Percentiles rank a stretch among this genome's conserved stretches.
These are phyloP conservation scores for Calycina marina DNA, from an alignment of 2,329 filamentous ascomycete genomes.

Conservation along the genomic window DNA sequence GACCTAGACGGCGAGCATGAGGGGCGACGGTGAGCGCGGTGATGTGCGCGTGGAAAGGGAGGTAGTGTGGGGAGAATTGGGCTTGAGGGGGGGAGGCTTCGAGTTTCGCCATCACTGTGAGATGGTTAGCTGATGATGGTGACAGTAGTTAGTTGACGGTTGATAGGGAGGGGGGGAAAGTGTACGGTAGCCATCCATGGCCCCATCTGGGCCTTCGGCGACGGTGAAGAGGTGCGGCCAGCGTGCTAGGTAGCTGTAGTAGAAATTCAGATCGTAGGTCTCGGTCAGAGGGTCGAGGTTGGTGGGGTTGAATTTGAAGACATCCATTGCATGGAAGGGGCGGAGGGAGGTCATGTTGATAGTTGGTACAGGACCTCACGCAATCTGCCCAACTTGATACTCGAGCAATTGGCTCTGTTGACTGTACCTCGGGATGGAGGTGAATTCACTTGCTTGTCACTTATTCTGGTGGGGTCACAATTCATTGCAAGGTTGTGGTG, in stretches of 20 bases:
- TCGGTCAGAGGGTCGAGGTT: constrained; percentile 96
- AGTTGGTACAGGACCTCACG: too few relatives aligned
- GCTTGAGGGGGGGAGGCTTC: constrained; percentile 70
- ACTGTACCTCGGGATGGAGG: too few relatives aligned
- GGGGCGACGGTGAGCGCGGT: constrained; percentile 90
- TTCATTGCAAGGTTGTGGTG: too few relatives aligned
- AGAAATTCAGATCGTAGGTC: constrained; percentile 91
- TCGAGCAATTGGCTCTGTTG: too few relatives aligned
- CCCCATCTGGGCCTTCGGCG: constrained; percentile 72
- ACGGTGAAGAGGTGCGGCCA: constrained; percentile 94
- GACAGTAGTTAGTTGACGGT: constrained; percentile 4
- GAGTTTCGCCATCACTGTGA: constrained; percentile 84
- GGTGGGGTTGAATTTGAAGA: constrained; percentile 82
- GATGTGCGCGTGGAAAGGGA: constrained; percentile 99
- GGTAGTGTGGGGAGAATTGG: constrained; percentile 69
- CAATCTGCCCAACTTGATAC: too few relatives aligned
- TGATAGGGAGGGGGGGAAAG: constrained; percentile 3
- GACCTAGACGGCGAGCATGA: constrained; percentile 68
- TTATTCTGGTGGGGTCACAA: too few relatives aligned
- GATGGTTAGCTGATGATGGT: neutral
- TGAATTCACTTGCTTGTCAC: too few relatives aligned
- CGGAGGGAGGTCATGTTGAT: constrained; percentile 74
- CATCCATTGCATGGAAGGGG: constrained; percentile 68
- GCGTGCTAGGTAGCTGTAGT: constrained; percentile 87
- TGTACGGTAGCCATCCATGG: constrained; percentile 68